Base-by-base conservation (phyloP, 1,284 basidiomycete genomes). In the Cryptococcus depauperatus region DNA sequence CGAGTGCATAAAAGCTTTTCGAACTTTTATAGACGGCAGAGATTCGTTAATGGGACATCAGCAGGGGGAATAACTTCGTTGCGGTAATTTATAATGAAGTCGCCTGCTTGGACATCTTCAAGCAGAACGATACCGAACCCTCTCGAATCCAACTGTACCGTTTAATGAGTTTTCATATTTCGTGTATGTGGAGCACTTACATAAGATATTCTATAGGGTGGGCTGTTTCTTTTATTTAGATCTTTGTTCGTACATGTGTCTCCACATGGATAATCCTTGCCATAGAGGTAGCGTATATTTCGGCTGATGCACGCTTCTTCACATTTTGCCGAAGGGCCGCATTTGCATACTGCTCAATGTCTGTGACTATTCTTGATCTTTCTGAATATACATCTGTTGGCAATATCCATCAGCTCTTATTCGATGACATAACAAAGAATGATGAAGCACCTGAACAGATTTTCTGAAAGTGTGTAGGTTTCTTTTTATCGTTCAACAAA, bases 61-160 rank as follows among this genome's bases (percentile, higher is more conserved):
- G 62, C 52, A 13, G 58, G 48, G 10, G 57, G 48, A 34, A 68
- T 62, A n/a, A 67, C 53, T 57, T 75, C 74, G 35, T 73, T 73
- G 16, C 72, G 59, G 44, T 74, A 75, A 51, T 75, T 72, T 34
- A 70, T 70, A 8, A 75, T 70, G 48, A 74, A 74, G 10, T 69
- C 60, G 6, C 73, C 74, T 43, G 63, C 57, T 21, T 59, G 52
- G 46, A 75, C 71, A 23, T 62, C 53, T 33, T 71, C 66, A 30
- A 55, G 55, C 1, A 72, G 67, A 32, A 71, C 60, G 19, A 75
- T 55, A 0, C 73, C 74, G 50, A 73, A 75, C 1, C 74, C 74
- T 18, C 73, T 64, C 14, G 64, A 48, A 0, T 73, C 73, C 16
- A 72, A 73, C 72, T 73, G 43, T 3, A 1, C 21, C 4, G 3